Evolutionary conservation across 139 green algal species (phyloP).

Genomic region (Mychonastes homosphaera): DNA sequence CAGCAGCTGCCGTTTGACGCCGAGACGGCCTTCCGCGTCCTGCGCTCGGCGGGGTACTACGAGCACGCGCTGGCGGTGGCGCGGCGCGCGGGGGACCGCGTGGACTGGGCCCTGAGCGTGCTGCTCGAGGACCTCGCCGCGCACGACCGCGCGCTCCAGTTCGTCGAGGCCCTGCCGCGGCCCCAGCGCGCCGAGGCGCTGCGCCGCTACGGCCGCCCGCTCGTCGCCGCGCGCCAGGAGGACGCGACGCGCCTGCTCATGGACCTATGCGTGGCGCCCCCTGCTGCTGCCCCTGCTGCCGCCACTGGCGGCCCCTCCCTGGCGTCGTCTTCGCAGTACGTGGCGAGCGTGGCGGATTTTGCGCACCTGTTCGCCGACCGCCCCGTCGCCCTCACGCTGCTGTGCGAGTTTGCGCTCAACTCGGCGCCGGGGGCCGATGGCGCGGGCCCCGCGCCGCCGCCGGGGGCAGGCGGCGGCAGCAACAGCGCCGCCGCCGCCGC

Average conservation of each 20-base stretch:
- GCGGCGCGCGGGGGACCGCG: conserved; percentile 37
- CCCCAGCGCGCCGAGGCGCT: conserved; percentile 16
- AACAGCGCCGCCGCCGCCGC: neutral
- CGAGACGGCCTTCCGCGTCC: conserved; percentile 77
- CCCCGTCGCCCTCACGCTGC: conserved; percentile 60
- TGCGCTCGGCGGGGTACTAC: conserved; percentile 70
- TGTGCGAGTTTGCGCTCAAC: conserved; percentile 76
- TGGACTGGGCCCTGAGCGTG: conserved; percentile 67
- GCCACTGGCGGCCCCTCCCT: neutral
- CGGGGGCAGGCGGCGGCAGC: no score
- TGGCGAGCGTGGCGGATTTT: conserved; percentile 67
- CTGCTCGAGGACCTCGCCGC: conserved; percentile 72
- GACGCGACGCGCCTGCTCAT: conserved; percentile 74
- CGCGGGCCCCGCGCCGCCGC: neutral
- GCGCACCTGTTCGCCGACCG: conserved; percentile 67
- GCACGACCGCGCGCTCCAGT: conserved; percentile 68
- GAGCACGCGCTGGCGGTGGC: conserved; percentile 81
- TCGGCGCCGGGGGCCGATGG: conserved; percentile 10
- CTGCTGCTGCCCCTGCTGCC: neutral
- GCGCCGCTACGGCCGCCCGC: conserved; percentile 56
- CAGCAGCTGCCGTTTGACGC: conserved; percentile 58
- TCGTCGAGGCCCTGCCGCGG: conserved; percentile 37
- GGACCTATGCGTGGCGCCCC: conserved; percentile 62
- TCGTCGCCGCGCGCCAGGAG: conserved; percentile 51
- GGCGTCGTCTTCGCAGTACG: conserved; percentile 17